Percentiles rank a stretch among this genome's conserved stretches.
Conservation (phyloP, 1,284 basidiomycete species). For the Trichosporon sp. region DNA sequence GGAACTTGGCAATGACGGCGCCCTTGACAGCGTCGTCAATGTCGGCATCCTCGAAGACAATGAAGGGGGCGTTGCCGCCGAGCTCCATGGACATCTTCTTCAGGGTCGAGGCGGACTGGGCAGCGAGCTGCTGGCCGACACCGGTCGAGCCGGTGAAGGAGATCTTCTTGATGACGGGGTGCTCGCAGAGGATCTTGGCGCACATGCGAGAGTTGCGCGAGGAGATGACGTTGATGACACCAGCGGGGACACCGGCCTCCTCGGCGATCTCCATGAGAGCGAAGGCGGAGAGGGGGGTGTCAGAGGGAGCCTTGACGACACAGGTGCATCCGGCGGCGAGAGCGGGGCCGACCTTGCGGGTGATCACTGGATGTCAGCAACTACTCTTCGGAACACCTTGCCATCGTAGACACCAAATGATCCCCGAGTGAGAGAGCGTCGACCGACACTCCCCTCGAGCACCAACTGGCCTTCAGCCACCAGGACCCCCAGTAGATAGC, state of each 20-base stretch:
- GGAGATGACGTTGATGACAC: slow-evolving; percentile 90
- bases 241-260: slow-evolving; percentile 89
- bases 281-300: slow-evolving; percentile 91
- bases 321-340: slow-evolving; percentile 92
- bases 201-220: slow-evolving; percentile 41
- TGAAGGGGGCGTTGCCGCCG: slow-evolving; percentile 73
- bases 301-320: slow-evolving; percentile 91
- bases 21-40: slow-evolving; percentile 85
- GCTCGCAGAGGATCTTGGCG: slow-evolving; percentile 41
- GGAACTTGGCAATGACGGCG: slow-evolving; percentile 86
- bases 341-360: slow-evolving; percentile 61
- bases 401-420: too few relatives aligned
- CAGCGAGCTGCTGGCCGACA: slow-evolving; percentile 84
- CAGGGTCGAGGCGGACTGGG: slow-evolving; percentile 79
- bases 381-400: too few relatives aligned
- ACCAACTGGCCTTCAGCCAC: too few relatives aligned
- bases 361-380: slow-evolving; percentile 58
- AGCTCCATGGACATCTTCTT: slow-evolving; percentile 85
- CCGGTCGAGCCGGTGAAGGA: slow-evolving; percentile 87
- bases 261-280: slow-evolving; percentile 69
- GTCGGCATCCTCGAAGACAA: slow-evolving; percentile 93
- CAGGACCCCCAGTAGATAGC: too few relatives aligned
- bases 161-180: slow-evolving; percentile 71
- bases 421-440: too few relatives aligned
- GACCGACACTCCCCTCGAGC: too few relatives aligned